A percentile compares a stretch with the other conserved stretches of the same genome.
These are phyloP conservation scores for Xylaria bambusicola DNA, from an alignment of 495 filamentous ascomycete genomes.

Conservation along the genomic window DNA sequence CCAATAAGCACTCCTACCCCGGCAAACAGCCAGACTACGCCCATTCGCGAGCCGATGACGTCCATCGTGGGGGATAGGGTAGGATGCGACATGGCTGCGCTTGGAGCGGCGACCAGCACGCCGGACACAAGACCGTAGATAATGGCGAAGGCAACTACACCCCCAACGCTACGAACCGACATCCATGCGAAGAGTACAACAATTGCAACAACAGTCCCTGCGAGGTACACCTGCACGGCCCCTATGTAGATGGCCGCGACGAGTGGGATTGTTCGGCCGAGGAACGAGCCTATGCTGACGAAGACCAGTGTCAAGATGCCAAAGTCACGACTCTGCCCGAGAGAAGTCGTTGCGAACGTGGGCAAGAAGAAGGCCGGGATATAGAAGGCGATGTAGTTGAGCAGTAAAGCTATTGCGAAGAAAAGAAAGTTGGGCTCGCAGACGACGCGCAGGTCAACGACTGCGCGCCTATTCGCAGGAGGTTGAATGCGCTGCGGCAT, in stretches of 20 bases:
- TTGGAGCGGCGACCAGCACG: neutral
- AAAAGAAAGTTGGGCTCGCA: slow-evolving; percentile 36
- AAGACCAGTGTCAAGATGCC: neutral
- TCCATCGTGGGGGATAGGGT: neutral
- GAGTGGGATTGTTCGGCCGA: neutral
- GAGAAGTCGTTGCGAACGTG: slow-evolving; percentile 27
- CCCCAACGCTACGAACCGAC: neutral
- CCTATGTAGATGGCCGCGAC: neutral
- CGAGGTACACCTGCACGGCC: neutral
- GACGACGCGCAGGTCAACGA: slow-evolving; percentile 40
- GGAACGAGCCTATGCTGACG: neutral
- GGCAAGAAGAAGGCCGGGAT: slow-evolving; percentile 43
- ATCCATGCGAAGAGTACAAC: slow-evolving; percentile 1
- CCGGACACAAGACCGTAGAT: neutral
- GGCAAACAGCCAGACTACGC: neutral
- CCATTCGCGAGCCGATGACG: neutral
- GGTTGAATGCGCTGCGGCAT: slow-evolving; percentile 16
- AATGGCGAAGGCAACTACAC: neutral
- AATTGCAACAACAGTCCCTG: neutral
- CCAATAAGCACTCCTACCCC: neutral
- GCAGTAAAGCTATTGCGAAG: slow-evolving; percentile 33
- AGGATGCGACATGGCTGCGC: neutral
- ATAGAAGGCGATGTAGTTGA: slow-evolving; percentile 40
- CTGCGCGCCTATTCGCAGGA: slow-evolving; percentile 23
- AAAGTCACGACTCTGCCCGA: neutral